A percentile compares a stretch with the other conserved stretches of the same genome.
These are phyloP conservation scores for Colletotrichum lini DNA, from an alignment of 2,329 filamentous ascomycete species.

Conservation along the genomic window DNA sequence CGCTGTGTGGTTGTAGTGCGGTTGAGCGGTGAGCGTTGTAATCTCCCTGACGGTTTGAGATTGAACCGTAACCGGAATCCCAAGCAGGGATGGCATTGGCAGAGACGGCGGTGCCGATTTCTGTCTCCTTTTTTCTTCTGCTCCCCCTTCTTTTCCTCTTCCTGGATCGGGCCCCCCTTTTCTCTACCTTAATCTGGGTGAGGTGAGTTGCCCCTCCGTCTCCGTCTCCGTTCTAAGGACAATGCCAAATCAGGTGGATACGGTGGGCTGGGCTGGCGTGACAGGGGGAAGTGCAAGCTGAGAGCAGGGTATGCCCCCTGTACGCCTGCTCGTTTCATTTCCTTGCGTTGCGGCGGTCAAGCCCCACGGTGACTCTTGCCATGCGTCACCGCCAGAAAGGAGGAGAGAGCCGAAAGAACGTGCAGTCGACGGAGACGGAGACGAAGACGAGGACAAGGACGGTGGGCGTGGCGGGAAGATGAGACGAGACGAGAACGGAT, in stretches of 20 bases:
- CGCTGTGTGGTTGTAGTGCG: neutral
- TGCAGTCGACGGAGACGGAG: neutral
- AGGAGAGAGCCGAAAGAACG: neutral
- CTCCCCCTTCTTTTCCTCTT: neutral
- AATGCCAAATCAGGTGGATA: slow-evolving; percentile 3
- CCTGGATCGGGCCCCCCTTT: neutral
- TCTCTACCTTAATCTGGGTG: slow-evolving; percentile 11
- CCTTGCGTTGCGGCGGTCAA: slow-evolving; percentile 40
- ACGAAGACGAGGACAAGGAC: neutral
- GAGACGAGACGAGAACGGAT: neutral
- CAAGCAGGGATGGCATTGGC: slow-evolving; percentile 6
- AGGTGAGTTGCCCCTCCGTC: slow-evolving; percentile 18
- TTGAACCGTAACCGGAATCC: slow-evolving; percentile 34
- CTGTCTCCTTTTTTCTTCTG: slow-evolving; percentile 16
- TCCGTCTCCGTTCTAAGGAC: neutral
- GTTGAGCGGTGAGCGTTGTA: slow-evolving; percentile 38
- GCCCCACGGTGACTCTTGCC: slow-evolving; percentile 41
- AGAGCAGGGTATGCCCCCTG: slow-evolving; percentile 14
- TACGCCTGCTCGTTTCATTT: slow-evolving; percentile 43
- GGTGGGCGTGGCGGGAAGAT: neutral
- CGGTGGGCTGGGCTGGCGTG: slow-evolving; percentile 14
- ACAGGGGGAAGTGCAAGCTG: slow-evolving; percentile 35
- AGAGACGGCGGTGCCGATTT: slow-evolving; percentile 34
- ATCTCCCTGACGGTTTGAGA: slow-evolving; percentile 40
- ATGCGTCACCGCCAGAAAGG: slow-evolving; percentile 42